These are phyloP conservation scores for Kwoniella sp. DNA, from an alignment of 768 basidiomycete genomes.

Conservation along the genomic window DNA sequence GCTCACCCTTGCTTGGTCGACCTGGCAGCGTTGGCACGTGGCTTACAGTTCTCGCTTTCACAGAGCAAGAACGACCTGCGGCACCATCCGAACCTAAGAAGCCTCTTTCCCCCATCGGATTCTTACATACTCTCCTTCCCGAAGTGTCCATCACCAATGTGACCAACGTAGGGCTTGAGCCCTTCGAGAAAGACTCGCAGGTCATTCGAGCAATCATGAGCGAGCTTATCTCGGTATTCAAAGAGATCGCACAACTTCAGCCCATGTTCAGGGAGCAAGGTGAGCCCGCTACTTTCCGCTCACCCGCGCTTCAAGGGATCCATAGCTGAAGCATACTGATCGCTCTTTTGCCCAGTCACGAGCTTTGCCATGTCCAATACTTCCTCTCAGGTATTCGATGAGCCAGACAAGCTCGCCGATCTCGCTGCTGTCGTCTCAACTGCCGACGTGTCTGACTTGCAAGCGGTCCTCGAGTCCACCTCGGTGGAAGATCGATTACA, in stretches of 20 bases:
- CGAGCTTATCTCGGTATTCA: conserved; percentile 95
- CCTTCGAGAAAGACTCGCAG: conserved; percentile 85
- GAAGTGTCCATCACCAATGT: conserved; percentile 87
- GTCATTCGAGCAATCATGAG: conserved; percentile 94
- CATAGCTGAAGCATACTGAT: not conserved
- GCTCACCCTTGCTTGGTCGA: not conserved
- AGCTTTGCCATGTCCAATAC: conserved; percentile 93
- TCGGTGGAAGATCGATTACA: conserved; percentile 84
- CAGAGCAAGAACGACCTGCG: conserved; percentile 2
- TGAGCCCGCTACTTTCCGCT: no score
- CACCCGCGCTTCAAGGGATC: not conserved
- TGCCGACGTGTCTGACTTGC: conserved; percentile 88
- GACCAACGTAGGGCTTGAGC: conserved; percentile 75
- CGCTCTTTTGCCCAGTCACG: conserved; percentile 61
- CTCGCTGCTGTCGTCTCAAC: conserved; percentile 94
- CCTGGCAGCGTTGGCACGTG: not conserved
- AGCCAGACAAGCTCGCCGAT: conserved; percentile 95
- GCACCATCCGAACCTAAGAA: conserved; percentile 1
- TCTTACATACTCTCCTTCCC: conserved; percentile 65
- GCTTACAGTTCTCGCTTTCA: not conserved
- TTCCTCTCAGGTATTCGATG: conserved; percentile 91
- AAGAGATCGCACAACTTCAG: conserved; percentile 95
- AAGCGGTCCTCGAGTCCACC: conserved; percentile 86
- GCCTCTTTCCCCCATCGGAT: conserved; percentile 43
- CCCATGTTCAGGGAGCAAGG: conserved; percentile 96